Evolutionary conservation across 1,139 yeast genomes (phyloP).

Genomic region (Pichia sp.): DNA sequence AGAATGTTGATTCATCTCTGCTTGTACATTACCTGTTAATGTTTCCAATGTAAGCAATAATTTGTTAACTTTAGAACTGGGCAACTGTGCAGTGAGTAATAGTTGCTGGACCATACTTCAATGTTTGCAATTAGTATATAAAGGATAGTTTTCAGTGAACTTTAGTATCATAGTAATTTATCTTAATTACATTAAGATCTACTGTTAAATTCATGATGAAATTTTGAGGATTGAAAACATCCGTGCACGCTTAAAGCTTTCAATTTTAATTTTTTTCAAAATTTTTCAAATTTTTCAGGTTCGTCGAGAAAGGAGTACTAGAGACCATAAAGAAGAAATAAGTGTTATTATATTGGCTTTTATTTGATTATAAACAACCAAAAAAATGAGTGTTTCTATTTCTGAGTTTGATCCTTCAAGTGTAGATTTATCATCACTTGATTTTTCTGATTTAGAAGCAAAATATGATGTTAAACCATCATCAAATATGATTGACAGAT

Average conservation of each 20-base stretch:
- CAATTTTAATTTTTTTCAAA: background rate
- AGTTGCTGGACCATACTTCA: conserved; percentile 30
- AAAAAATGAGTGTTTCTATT: conserved; percentile 4
- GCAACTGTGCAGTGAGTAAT: conserved; percentile 25
- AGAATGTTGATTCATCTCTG: conserved; percentile 25
- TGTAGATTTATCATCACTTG: conserved; percentile 61
- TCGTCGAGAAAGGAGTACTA: background rate
- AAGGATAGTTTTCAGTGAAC: background rate
- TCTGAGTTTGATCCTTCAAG: conserved; percentile 23
- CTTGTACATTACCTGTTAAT: conserved; percentile 28
- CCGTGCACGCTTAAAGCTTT: background rate
- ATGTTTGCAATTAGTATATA: background rate
- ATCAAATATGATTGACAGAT: conserved; percentile 64
- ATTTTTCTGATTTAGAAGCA: conserved; percentile 82
- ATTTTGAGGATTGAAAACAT: background rate
- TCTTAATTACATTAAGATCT: background rate
- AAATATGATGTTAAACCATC: conserved; percentile 53
- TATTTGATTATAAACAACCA: background rate
- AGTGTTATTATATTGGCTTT: background rate
- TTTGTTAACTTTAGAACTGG: conserved; percentile 17
- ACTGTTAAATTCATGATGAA: background rate
- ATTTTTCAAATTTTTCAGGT: background rate
- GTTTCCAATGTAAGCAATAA: conserved; percentile 25
- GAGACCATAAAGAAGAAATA: background rate
- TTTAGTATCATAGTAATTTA: too few species aligned